Evolutionary conservation across 495 filamentous ascomycete species (phyloP).

Genomic region (Zalerion maritima): DNA sequence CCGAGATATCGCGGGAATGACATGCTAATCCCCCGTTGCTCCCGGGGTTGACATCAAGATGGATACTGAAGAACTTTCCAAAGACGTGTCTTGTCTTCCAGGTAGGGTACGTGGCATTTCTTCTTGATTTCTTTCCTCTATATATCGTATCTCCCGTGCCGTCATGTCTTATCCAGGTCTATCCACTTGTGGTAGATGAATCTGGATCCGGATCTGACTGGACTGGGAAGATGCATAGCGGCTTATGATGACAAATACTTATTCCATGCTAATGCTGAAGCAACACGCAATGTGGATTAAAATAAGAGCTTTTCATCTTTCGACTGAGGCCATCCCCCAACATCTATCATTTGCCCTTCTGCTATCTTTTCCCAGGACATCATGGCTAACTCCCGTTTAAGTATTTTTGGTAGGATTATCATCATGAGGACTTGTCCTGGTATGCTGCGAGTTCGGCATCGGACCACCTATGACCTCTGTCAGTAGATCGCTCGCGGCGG

Average conservation of each 20-base stretch:
- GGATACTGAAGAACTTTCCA: too few relatives aligned
- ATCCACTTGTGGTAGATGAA: too few relatives aligned
- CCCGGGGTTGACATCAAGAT: too few relatives aligned
- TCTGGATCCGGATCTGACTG: conserved; percentile 2
- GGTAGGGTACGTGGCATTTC: too few relatives aligned
- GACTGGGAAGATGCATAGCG: conserved; percentile 2
- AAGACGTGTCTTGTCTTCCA: too few relatives aligned
- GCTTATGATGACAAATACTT: conserved; percentile 54
- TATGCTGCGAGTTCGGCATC: conserved; percentile 47
- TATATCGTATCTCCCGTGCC: too few relatives aligned
- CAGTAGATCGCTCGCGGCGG: conserved; percentile 16
- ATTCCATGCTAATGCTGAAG: conserved; percentile 93
- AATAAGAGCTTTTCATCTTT: conserved; percentile 93
- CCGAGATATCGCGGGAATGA: too few relatives aligned
- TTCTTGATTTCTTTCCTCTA: too few relatives aligned
- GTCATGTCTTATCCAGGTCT: too few relatives aligned
- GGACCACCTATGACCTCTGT: conserved; percentile 53
- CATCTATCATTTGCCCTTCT: conserved; percentile 2
- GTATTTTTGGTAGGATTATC: conserved; percentile 11
- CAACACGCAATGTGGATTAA: conserved; percentile 50
- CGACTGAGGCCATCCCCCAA: conserved; percentile 48
- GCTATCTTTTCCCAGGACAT: neutral
- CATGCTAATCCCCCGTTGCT: too few relatives aligned
- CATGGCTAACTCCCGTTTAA: neutral
- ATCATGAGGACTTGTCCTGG: conserved; percentile 36